These are phyloP conservation scores for Acarospora socialis DNA, from an alignment of 2,329 filamentous ascomycete species.

Conservation along the genomic window DNA sequence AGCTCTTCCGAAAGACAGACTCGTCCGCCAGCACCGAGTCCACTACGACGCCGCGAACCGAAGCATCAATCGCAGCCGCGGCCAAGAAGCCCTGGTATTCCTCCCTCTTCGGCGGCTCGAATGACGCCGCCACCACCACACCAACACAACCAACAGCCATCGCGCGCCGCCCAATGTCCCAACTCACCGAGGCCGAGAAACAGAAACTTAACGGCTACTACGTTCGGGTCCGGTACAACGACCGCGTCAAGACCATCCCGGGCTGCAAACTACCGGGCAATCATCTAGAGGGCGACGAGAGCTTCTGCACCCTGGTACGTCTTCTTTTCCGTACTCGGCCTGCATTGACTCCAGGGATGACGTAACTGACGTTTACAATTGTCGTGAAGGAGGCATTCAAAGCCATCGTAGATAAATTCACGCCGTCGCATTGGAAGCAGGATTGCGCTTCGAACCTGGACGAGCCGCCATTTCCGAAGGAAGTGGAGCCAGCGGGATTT, in stretches of 20 bases:
- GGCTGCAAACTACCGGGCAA: conserved; percentile 65
- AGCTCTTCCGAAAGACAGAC: conserved; percentile 62
- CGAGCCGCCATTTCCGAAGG: conserved; percentile 34
- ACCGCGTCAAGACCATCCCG: conserved; percentile 64
- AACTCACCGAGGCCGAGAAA: conserved; percentile 44
- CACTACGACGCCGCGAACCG: conserved; percentile 20
- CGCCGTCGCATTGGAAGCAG: conserved; percentile 61
- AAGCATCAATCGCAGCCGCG: neutral
- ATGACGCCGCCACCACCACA: conserved; percentile 15
- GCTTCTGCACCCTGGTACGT: conserved; percentile 74
- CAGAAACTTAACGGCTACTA: conserved; percentile 59
- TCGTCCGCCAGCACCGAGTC: conserved; percentile 17
- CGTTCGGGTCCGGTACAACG: conserved; percentile 85
- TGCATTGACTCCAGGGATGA: neutral
- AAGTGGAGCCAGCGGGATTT: conserved; percentile 25
- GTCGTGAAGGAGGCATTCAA: conserved; percentile 80
- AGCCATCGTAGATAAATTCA: conserved; percentile 77
- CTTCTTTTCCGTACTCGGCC: neutral
- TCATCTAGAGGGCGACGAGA: conserved; percentile 73
- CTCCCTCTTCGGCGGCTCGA: conserved; percentile 13
- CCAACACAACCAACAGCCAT: conserved; percentile 29
- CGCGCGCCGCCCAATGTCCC: conserved; percentile 43
- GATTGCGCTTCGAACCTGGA: conserved; percentile 47
- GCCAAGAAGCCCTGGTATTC: conserved; percentile 7
- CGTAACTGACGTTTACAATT: conserved; percentile 8